Evolutionary conservation across 106 monocot genomes (phyloP).

Genomic region (Posidonia australis): DNA sequence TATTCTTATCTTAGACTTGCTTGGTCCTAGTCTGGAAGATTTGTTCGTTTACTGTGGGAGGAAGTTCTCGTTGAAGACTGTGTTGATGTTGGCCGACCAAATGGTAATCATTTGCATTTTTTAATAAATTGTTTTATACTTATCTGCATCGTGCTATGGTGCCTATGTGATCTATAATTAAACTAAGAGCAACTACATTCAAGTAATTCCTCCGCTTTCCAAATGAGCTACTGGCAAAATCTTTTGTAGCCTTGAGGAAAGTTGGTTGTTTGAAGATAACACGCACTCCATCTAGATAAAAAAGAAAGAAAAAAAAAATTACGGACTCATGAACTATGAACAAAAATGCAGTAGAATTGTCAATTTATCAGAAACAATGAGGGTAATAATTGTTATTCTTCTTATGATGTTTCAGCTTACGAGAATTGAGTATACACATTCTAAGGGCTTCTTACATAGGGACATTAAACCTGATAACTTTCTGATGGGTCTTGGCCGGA

Average conservation of each 20-base stretch:
- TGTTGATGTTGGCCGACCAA: constrained; percentile 93
- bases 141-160: no score
- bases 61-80: constrained; percentile 81
- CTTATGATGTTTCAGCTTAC: constrained; percentile 41
- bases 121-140: not conserved
- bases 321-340: no score
- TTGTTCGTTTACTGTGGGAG: constrained; percentile 88
- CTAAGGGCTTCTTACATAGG: constrained; percentile 8
- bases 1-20: constrained; percentile 80
- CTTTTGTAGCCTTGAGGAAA: no score
- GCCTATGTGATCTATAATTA: no score
- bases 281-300: no score
- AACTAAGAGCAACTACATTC: no score
- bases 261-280: no score
- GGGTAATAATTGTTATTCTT: not conserved
- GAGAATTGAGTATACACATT: constrained; percentile 56
- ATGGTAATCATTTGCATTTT: constrained; percentile 45
- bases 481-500: constrained; percentile 76
- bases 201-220: no score
- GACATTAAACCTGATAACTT: constrained; percentile 99
- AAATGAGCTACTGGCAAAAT: no score
- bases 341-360: not conserved
- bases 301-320: no score
- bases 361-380: not conserved
- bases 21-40: constrained; percentile 90